Conservation (phyloP, 768 basidiomycete genomes). For the Tulasnella sp. region DNA sequence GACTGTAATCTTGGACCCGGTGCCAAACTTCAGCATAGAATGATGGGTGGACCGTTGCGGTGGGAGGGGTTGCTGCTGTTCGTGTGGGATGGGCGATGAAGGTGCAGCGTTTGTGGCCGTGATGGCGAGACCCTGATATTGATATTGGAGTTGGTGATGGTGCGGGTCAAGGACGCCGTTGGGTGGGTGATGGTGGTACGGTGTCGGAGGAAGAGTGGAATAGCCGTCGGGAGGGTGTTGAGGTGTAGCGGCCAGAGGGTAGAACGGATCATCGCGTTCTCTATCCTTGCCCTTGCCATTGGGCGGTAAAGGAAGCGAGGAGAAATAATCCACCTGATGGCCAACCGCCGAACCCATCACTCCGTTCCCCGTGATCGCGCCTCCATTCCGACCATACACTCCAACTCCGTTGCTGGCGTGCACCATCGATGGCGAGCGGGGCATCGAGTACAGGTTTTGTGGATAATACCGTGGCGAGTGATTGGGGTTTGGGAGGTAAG, state of each 20-base stretch:
- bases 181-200: neutral
- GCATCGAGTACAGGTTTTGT: neutral
- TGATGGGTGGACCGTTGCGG: neutral
- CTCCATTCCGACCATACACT: no score
- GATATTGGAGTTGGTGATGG: neutral
- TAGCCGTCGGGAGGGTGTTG: no score
- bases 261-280: slow-evolving; percentile 3
- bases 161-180: neutral
- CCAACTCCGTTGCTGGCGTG: no score
- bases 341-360: no score
- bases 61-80: neutral
- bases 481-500: neutral
- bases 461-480: neutral
- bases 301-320: neutral
- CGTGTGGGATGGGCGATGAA: neutral
- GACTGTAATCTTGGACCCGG: neutral
- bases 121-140: neutral
- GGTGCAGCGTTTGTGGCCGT: neutral
- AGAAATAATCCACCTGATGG: no score
- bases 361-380: no score
- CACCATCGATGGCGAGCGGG: neutral
- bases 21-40: neutral
- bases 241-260: neutral
- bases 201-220: neutral
- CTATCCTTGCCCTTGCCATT: slow-evolving; percentile 12